phyloP scores from a whole-genome alignment of 352 stramenopile genomes.

The Globisporangium apiculatum region DNA sequence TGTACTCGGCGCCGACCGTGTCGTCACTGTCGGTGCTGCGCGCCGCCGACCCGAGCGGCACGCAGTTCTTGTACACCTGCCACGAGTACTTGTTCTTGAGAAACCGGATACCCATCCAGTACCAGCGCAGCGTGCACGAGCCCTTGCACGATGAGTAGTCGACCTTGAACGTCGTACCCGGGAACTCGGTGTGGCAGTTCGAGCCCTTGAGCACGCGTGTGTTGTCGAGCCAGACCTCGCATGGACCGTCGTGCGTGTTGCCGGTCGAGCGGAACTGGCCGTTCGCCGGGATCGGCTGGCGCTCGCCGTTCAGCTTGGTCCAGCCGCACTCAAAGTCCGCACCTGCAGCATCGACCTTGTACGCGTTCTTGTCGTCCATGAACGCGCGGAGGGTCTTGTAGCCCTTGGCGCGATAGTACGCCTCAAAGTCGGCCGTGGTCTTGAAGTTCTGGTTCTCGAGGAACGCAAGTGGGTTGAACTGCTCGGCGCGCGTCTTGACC shows the following conservation, averaged over 20 bases:
- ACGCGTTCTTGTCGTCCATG: constrained; percentile 13
- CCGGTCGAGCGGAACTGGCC: constrained; percentile 27
- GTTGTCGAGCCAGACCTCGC: constrained; percentile 36
- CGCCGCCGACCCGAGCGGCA: neutral
- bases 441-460: constrained; percentile 38
- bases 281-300: constrained; percentile 21
- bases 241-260: constrained; percentile 40
- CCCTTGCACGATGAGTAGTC: constrained; percentile 31
- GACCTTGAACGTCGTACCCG: constrained; percentile 26
- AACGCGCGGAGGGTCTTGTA: constrained; percentile 12
- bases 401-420: constrained; percentile 12
- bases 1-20: neutral
- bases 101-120: constrained; percentile 33
- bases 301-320: constrained; percentile 17
- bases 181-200: constrained; percentile 29
- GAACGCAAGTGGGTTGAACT: constrained; percentile 42
- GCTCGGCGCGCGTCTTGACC: constrained; percentile 22
- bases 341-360: constrained; percentile 3
- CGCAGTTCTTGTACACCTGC: constrained; percentile 54
- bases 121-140: constrained; percentile 32
- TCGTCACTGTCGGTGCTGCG: constrained; percentile 1
- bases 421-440: constrained; percentile 32
- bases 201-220: constrained; percentile 25
- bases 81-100: constrained; percentile 44
- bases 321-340: constrained; percentile 30